Evolutionary conservation across 2,329 filamentous ascomycete species (phyloP).

Genomic region (Rosellinia necatrix): DNA sequence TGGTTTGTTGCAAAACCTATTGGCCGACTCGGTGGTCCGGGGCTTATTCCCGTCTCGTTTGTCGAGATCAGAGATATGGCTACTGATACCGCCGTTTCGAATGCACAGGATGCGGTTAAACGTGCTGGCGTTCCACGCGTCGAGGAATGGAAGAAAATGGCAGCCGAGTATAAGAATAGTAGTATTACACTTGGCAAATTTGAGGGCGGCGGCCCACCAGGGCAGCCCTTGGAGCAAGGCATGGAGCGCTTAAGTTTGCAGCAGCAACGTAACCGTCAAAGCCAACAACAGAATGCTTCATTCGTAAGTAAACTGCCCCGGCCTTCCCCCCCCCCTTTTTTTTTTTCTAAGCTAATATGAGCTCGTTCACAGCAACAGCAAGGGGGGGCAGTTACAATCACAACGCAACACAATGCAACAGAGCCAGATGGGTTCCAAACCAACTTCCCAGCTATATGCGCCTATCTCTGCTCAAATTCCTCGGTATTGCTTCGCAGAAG

Average conservation of each 20-base stretch:
- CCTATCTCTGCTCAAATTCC: constrained; percentile 86
- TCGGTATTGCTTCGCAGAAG: constrained; percentile 92
- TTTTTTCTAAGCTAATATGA: constrained; percentile 27
- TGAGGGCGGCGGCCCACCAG: constrained; percentile 57
- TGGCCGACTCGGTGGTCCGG: constrained; percentile 90
- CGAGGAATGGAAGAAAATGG: constrained; percentile 99
- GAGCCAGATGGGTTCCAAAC: constrained; percentile 46
- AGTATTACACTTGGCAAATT: constrained; percentile 96
- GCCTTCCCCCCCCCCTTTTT: not conserved
- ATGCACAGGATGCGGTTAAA: constrained; percentile 83
- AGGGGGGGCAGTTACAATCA: constrained; percentile 44
- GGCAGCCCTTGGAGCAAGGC: constrained; percentile 63
- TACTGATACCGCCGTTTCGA: constrained; percentile 78
- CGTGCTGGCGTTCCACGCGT: constrained; percentile 91
- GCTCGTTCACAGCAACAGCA: constrained; percentile 34
- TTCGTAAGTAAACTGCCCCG: constrained; percentile 31
- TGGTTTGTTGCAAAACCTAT: constrained; percentile 99
- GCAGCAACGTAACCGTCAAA: constrained; percentile 52
- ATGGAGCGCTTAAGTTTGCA: constrained; percentile 82
- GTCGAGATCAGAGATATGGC: constrained; percentile 96
- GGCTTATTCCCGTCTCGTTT: constrained; percentile 93
- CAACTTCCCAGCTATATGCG: constrained; percentile 65
- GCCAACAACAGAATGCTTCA: constrained; percentile 47
- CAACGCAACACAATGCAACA: constrained; percentile 48
- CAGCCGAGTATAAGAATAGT: constrained; percentile 98